Evolutionary conservation across 108 stramenopile genomes (phyloP), one percentile per base, ranked within the genome.

Genomic region (Cyclotella baltica): DNA sequence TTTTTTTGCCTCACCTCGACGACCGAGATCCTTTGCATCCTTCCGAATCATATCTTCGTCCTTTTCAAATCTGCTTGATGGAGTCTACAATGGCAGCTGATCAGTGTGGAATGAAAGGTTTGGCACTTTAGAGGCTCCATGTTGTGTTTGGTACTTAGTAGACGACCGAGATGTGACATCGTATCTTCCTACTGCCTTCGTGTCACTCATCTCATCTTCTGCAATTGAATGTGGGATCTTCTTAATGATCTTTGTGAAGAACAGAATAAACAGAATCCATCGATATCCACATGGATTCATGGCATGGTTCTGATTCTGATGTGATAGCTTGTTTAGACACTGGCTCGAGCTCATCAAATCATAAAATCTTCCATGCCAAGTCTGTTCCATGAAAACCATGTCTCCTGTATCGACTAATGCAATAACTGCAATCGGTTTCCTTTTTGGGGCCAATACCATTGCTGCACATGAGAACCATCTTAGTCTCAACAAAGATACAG

Each of bases 401-500:
- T 13, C 40, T 13, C 10, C 40, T 43, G 40, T 13, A 43, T 6
- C 40, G 10, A 43, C 13, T 43, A 43, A n/a, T 6, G 6, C 47
- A 4, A n/a, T 25, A 10, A 2, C 55, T 0, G 22, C 25, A n/a
- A 27, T 27, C 22, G 2, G 1, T 55, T 25, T 55, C 23, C 4
- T 40, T 28, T 38, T 65, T 40, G 64, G 23, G 25, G 43, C 46
- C 4, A 25, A 27, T 25, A 27, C 23, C 20, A 5, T 23, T 1
- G 55, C 55, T 25, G 23, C 11, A 22, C 10, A 55, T 22, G 56
- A 59, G 13, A n/a, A 40, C 9, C 23, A 72, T 58, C 52, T 57
- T 4, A 22, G 20, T 59, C 70, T 59, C 35, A 9, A 38, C 37
- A 72, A 72, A 27, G 55, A 38, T 35, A 59, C 70, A 13, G 83